Conservation (phyloP, 805 yeast species). For the Torulaspora indica region DNA sequence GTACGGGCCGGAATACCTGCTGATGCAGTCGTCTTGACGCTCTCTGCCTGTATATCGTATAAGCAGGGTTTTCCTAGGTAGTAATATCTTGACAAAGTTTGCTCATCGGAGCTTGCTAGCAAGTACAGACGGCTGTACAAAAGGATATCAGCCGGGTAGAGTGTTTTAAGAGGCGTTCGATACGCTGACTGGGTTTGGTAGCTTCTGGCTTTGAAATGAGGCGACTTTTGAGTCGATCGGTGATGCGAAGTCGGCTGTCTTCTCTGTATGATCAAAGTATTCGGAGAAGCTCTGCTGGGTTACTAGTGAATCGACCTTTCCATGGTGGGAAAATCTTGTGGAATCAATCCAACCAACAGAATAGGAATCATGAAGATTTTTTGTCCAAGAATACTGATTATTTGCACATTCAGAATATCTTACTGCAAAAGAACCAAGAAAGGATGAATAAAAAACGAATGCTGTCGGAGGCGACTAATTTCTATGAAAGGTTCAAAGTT, state of each 20-base stretch:
- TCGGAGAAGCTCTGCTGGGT: background rate
- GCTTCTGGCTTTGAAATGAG: background rate
- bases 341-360: background rate
- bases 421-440: slow-evolving; percentile 22
- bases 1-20: too few species aligned
- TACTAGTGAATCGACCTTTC: background rate
- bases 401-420: slow-evolving; percentile 23
- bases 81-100: background rate
- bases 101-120: background rate
- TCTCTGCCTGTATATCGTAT: background rate
- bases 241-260: background rate
- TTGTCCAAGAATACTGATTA: slow-evolving; percentile 24
- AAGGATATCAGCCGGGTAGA: background rate
- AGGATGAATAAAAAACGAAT: slow-evolving; percentile 37
- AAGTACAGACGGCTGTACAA: background rate
- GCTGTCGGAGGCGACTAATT: slow-evolving; percentile 40
- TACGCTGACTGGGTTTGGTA: background rate
- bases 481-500: slow-evolving; percentile 45
- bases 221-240: background rate
- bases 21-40: too few species aligned
- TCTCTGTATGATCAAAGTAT: background rate
- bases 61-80: background rate
- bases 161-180: background rate
- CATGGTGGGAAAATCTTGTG: background rate
- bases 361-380: slow-evolving; percentile 11